Percentiles rank a stretch among this genome's conserved stretches.
Evolutionary conservation across 169 alveolate genomes (phyloP).

Genomic region (Eimeria falciformis): DNA sequence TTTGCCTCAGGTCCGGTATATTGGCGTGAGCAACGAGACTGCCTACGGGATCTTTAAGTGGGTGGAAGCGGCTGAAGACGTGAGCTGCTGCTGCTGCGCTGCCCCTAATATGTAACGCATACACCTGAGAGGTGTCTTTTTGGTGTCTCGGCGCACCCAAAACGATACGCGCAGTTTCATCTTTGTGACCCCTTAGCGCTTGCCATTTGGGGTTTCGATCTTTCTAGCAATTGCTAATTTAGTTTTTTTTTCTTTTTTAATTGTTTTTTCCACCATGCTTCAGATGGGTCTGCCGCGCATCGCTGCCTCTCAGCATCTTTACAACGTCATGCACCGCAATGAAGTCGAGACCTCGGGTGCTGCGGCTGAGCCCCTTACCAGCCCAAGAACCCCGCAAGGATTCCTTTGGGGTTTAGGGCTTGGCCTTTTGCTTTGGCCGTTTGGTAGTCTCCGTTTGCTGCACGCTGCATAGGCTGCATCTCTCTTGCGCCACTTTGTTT

Average conservation of each 20-base stretch:
- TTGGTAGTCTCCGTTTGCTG: neutral
- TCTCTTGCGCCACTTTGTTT: neutral
- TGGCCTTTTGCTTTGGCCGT: neutral
- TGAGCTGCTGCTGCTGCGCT: slow-evolving; percentile 78
- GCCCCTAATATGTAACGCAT: neutral
- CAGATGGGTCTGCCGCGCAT: slow-evolving; percentile 72
- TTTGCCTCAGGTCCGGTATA: slow-evolving; percentile 80
- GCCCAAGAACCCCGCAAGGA: neutral
- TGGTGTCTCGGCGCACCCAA: too few species aligned
- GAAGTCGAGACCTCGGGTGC: slow-evolving; percentile 85
- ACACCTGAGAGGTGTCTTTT: neutral
- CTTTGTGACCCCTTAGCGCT: too few species aligned
- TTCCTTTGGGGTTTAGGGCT: neutral
- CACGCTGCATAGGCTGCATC: neutral
- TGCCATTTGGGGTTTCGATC: too few species aligned
- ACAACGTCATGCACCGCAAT: slow-evolving; percentile 87
- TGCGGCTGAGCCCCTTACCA: neutral
- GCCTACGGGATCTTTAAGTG: slow-evolving; percentile 87
- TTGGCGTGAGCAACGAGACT: slow-evolving; percentile 89
- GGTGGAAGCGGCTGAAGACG: slow-evolving; percentile 80
- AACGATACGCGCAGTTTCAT: too few species aligned
- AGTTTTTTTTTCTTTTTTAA: too few species aligned
- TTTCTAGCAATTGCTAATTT: too few species aligned
- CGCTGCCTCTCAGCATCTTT: slow-evolving; percentile 84
- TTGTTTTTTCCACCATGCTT: too few species aligned